Percentiles rank a stretch among this genome's conserved stretches.
Evolutionary conservation across 2,329 filamentous ascomycete species (phyloP).

Genomic region (Pseudogymnoascus pannorum): DNA sequence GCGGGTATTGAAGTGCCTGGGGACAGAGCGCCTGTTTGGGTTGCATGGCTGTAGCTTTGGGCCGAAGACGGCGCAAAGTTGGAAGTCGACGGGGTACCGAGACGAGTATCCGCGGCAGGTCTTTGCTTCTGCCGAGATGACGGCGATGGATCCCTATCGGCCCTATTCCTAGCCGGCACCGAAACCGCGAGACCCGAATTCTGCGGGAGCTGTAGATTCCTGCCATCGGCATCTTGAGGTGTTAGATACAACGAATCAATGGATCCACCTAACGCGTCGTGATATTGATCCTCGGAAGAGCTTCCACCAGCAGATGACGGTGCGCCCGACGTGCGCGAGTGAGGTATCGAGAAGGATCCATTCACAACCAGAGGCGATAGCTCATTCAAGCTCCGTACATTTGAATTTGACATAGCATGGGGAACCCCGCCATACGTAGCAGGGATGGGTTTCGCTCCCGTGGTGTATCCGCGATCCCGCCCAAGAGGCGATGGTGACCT

Average conservation of each 20-base stretch:
- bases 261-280: constrained; percentile 20
- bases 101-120: neutral
- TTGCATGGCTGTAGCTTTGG: neutral
- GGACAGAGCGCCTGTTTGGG: neutral
- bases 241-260: constrained; percentile 22
- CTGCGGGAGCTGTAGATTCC: neutral
- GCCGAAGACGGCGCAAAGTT: neutral
- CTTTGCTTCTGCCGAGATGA: neutral
- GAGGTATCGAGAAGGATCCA: constrained; percentile 24
- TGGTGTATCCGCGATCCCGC: constrained; percentile 26
- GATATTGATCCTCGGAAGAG: constrained; percentile 21
- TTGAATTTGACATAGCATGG: constrained; percentile 22
- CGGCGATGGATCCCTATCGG: neutral
- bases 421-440: constrained; percentile 17
- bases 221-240: neutral
- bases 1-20: neutral
- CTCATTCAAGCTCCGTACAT: constrained; percentile 22
- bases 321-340: constrained; percentile 23
- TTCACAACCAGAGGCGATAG: constrained; percentile 27
- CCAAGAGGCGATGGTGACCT: constrained; percentile 30
- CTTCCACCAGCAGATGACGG: constrained; percentile 22
- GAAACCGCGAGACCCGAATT: neutral
- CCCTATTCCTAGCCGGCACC: neutral
- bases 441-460: constrained; percentile 22
- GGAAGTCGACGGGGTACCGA: neutral